Evolutionary conservation across 1,139 yeast species (phyloP), one percentile per base, ranked within the genome.

Genomic region (Sugiyamaella grinbergsii): DNA sequence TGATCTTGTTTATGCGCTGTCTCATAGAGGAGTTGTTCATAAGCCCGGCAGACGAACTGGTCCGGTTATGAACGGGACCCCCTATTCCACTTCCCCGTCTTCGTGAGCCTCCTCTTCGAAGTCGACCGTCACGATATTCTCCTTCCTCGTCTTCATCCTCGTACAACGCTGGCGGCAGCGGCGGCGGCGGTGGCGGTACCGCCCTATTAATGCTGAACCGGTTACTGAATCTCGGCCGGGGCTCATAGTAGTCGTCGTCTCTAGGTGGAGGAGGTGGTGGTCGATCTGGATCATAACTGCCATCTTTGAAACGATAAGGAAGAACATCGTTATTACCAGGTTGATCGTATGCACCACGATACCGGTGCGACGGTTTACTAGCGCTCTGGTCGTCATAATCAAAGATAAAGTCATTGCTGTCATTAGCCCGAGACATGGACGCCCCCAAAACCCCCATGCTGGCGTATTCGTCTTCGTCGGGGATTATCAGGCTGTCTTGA

Each of bases 241-340:
- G 13, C 19, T 41, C 36, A 26, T 41, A 41, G 13, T 41, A 41
- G 16, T 41, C 44, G 10, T 41, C 37, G 13, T 41, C 44, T 22
- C 44, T 29, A n/a, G 44, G 44, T 3, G 44, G 44, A 5, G 44
- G 44, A 3, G 44, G 44, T 11, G 44, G 44, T 2, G 44, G 44
- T 29, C 19, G 29, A 41, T 41, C 18, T 3, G 44, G 44, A 11
- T 41, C 44, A 22, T 41, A 28, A 23, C 24, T 37, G 23, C 19
- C 13, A 8, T 18, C 41, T 4, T 37, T 24, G 23, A 24, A 24
- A 6, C 28, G 28, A 24, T 24, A 6, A 26, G 8, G 10, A 26
- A 8, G 11, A 8, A 26, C 11, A 26, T 26, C 8, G 11, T 26
- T 26, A 26, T 26, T 26, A 26, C 11, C 29, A 26, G 11, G 11